phyloP scores from a whole-genome alignment of 2,329 filamentous ascomycete genomes.

The Thelonectria olida region DNA sequence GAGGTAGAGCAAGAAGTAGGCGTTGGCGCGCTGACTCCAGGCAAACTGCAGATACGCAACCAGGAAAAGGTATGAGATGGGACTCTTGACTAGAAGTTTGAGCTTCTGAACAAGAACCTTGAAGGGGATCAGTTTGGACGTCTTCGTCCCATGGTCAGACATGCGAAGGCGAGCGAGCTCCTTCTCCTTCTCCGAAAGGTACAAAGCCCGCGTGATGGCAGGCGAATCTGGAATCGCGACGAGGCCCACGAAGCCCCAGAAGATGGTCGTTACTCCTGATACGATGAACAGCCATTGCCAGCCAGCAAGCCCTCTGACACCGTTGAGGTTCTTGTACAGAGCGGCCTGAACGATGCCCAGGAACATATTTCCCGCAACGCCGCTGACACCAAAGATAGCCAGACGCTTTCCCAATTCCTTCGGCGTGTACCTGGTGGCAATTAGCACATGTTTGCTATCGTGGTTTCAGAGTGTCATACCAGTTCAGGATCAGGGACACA shows the following conservation, averaged over 20 bases:
- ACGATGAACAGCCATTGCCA: slow-evolving; percentile 38
- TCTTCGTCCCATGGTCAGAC: slow-evolving; percentile 29
- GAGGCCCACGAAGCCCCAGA: slow-evolving; percentile 34
- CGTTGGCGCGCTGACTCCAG: slow-evolving; percentile 47
- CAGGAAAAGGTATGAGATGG: slow-evolving; percentile 43
- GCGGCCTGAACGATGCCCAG: slow-evolving; percentile 35
- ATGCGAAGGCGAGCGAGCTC: slow-evolving; percentile 28
- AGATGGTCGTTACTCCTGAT: slow-evolving; percentile 31
- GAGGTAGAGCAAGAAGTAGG: slow-evolving; percentile 48
- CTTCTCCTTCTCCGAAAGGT: slow-evolving; percentile 19
- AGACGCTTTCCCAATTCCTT: slow-evolving; percentile 35
- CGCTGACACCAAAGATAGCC: slow-evolving; percentile 36
- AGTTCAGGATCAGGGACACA: slow-evolving; percentile 34
- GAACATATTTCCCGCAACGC: slow-evolving; percentile 37
- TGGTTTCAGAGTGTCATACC: slow-evolving; percentile 7
- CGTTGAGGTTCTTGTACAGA: slow-evolving; percentile 33
- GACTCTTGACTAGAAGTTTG: slow-evolving; percentile 26
- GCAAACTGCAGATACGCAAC: slow-evolving; percentile 45
- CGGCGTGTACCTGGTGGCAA: slow-evolving; percentile 23
- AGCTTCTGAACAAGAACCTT: slow-evolving; percentile 26
- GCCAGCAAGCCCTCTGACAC: slow-evolving; percentile 27
- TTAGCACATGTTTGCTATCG: neutral
- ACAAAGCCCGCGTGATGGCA: slow-evolving; percentile 30
- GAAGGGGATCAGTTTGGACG: slow-evolving; percentile 29
- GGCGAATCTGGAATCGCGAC: slow-evolving; percentile 34